Base-by-base conservation (phyloP, 1,284 basidiomycete species). In the Porodaedalea pini region DNA sequence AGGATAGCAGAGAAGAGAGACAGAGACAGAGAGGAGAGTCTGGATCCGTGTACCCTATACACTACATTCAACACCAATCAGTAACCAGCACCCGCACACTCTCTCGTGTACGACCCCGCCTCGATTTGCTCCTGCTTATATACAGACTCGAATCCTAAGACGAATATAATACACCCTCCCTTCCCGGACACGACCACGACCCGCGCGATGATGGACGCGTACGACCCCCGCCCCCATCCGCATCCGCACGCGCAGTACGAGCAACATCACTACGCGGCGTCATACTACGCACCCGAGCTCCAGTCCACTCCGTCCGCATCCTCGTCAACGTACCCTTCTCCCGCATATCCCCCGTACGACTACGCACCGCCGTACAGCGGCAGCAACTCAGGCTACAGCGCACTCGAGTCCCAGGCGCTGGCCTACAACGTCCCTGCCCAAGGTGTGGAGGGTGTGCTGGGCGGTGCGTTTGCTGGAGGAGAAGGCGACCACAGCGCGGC, bases 151-250 rank as follows among this genome's bases (percentile, higher is more conserved):
- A 47, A 31, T 47, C 31, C 29, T 47, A 47, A 15, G 7, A 15
- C 45, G 13, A 47, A 47, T 47, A 47, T 47, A 47, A 43, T 44
- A 17, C 43, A 19, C 25, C 29, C 8, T 45, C 53, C 32, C 32
- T 25, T 21, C 31, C 49, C 34, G 27, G 17, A 34, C 32, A 10
- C 25, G 21, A 4, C n/a, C 27, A 19, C 31, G 6, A 47, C 34
- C 19, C 39, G 29, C 34, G 37, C 57, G 45, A 59, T 59, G 57
- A 59, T 59, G 57, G 57, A 59, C 57, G 57, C 57, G 37, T 59
- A 59, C 25, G 44, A 54, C 29, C 51, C 43, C 23, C 57, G 48
- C 17, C 19, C 32, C 10, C 56, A 57, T 19, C 54, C 45, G 5
- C 25, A 23, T 15, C 45, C 45, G 25, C 45, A 56, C 34, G 54